Conservation (phyloP, 192 early-diverging fungal genomes). For the Phlyctochytrium arcticum region DNA sequence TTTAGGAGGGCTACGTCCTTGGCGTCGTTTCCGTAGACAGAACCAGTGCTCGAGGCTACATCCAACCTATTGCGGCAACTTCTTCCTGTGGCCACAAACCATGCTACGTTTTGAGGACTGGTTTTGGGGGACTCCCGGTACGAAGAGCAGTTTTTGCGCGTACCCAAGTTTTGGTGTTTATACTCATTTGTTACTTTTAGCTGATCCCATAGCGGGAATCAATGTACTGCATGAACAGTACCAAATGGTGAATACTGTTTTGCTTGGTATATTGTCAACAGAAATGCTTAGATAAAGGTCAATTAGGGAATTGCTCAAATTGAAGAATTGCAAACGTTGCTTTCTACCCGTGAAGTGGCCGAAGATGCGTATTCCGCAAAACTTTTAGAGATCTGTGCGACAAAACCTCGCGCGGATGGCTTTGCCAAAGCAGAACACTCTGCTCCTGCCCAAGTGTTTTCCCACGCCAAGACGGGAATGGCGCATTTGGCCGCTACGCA, state of each 20-base stretch:
- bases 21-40: no score
- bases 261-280: background rate
- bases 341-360: slow-evolving; percentile 4
- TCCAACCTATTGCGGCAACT: no score
- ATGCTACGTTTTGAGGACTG: slow-evolving; percentile 39
- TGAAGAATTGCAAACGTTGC: slow-evolving; percentile 18
- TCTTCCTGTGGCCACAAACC: no score
- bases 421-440: slow-evolving; percentile 24
- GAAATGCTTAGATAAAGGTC: background rate
- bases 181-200: background rate
- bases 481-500: slow-evolving; percentile 24
- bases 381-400: slow-evolving; percentile 21
- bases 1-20: no score
- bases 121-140: slow-evolving; percentile 42
- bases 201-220: slow-evolving; percentile 26
- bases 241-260: slow-evolving; percentile 14
- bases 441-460: slow-evolving; percentile 19
- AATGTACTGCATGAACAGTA: slow-evolving; percentile 27
- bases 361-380: slow-evolving; percentile 40
- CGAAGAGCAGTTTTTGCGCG: background rate
- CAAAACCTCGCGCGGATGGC: slow-evolving; percentile 9
- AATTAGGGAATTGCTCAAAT: slow-evolving; percentile 32
- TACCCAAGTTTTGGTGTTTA: background rate
- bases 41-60: no score
- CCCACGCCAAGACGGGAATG: slow-evolving; percentile 18